Evolutionary conservation across 2,329 filamentous ascomycete genomes (phyloP).

Genomic region (Chaetomiaceae sp.): DNA sequence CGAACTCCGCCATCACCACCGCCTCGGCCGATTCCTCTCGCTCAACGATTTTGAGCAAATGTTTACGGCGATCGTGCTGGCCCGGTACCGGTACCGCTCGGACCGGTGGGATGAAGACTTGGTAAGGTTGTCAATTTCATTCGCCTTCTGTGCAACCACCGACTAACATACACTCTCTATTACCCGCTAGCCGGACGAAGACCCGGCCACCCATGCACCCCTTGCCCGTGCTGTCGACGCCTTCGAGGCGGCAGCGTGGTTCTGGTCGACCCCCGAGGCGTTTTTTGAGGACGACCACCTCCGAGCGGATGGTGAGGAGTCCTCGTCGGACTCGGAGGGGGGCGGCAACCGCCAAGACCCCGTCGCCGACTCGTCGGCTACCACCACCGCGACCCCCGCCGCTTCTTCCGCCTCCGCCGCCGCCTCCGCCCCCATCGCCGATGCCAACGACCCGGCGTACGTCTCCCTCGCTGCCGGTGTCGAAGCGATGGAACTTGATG

Average conservation of each 20-base stretch:
- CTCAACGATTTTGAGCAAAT: background rate
- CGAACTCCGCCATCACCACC: background rate
- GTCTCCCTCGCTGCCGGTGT: background rate
- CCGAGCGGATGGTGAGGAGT: background rate
- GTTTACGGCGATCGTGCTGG: slow-evolving; percentile 5
- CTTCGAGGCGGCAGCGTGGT: slow-evolving; percentile 6
- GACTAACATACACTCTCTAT: too few species aligned
- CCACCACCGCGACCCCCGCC: background rate
- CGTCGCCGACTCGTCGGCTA: background rate
- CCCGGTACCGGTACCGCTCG: slow-evolving; percentile 1
- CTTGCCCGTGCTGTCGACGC: slow-evolving; percentile 10
- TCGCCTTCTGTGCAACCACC: too few species aligned
- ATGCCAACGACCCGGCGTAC: background rate
- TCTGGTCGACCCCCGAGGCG: slow-evolving; percentile 6
- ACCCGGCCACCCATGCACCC: background rate
- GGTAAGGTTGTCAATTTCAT: too few species aligned
- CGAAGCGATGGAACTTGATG: background rate
- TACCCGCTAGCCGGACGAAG: background rate
- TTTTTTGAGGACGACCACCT: slow-evolving; percentile 4
- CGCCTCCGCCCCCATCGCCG: slow-evolving; percentile 2
- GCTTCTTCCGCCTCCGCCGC: background rate
- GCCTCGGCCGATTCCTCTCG: background rate
- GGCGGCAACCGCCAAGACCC: background rate
- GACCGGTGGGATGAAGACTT: background rate
- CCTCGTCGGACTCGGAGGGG: background rate